These are phyloP conservation scores for Bocquillonia castaneifolia DNA, from an alignment of 441 rosid genomes.

Conservation along the genomic window DNA sequence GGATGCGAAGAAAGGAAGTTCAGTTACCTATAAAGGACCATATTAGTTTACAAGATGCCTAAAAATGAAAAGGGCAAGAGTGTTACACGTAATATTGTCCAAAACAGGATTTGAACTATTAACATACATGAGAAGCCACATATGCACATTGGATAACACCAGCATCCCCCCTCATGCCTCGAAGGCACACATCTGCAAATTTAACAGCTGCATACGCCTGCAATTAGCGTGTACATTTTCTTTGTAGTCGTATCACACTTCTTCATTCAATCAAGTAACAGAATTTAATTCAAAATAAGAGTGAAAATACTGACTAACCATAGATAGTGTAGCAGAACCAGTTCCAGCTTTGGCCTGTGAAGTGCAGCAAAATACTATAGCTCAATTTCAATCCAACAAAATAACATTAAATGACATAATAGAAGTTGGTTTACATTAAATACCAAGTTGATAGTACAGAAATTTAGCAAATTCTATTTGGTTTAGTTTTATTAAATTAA, in stretches of 20 bases:
- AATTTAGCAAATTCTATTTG: neutral
- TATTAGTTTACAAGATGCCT: neutral
- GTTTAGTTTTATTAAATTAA: neutral
- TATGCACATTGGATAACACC: conserved; percentile 64
- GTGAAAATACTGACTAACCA: conserved; percentile 45
- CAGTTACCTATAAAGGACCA: conserved; percentile 59
- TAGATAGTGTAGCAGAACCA: conserved; percentile 93
- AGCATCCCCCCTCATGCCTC: conserved; percentile 77
- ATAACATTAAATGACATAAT: neutral
- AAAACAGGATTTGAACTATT: neutral
- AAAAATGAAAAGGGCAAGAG: neutral
- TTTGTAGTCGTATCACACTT: neutral
- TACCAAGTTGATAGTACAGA: neutral
- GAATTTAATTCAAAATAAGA: neutral
- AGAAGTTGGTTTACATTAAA: neutral
- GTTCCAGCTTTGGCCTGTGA: conserved; percentile 94
- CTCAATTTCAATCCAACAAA: neutral
- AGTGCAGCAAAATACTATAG: conserved; percentile 11
- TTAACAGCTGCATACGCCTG: conserved; percentile 97
- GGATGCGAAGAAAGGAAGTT: conserved; percentile 87
- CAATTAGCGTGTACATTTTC: conserved; percentile 15
- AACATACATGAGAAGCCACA: conserved; percentile 67
- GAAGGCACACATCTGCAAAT: conserved; percentile 88
- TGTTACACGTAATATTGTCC: neutral
- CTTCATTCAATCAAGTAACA: neutral